These are phyloP conservation scores for Tardiomyces blankii DNA, from an alignment of 1,139 yeast species.

Conservation along the genomic window DNA sequence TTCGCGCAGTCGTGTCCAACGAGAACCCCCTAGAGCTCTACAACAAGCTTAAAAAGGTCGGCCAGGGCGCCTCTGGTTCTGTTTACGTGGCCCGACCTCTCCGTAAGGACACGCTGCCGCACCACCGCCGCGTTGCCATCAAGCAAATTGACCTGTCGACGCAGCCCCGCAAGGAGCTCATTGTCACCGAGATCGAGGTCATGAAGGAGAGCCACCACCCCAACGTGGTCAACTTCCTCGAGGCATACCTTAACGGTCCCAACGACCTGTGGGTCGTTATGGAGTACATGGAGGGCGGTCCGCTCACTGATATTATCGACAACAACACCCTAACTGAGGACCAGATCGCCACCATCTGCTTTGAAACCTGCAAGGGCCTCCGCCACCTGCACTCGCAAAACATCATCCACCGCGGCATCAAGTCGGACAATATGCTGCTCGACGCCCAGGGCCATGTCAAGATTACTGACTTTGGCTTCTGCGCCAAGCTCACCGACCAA, in stretches of 20 bases:
- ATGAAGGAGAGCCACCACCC: slow-evolving; percentile 89
- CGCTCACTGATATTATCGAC: slow-evolving; percentile 83
- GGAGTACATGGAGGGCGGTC: slow-evolving; percentile 94
- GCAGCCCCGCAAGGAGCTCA: slow-evolving; percentile 92
- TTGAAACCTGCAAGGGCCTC: slow-evolving; percentile 83
- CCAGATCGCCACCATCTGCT: slow-evolving; percentile 85
- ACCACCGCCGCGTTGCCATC: slow-evolving; percentile 47
- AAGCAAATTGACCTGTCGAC: slow-evolving; percentile 89
- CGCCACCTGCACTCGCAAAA: slow-evolving; percentile 85
- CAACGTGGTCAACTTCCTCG: slow-evolving; percentile 86
- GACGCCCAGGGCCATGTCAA: slow-evolving; percentile 85
- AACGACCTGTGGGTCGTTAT: slow-evolving; percentile 78
- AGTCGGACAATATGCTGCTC: slow-evolving; percentile 83
- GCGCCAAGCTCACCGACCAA: slow-evolving; percentile 91
- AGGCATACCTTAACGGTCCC: slow-evolving; percentile 53
- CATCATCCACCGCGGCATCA: slow-evolving; percentile 92
- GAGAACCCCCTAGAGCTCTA: slow-evolving; percentile 79
- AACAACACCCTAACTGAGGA: slow-evolving; percentile 65
- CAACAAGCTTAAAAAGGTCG: slow-evolving; percentile 86
- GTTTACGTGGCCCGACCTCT: slow-evolving; percentile 80
- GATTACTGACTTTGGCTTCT: slow-evolving; percentile 95
- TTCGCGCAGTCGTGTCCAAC: slow-evolving; percentile 72
- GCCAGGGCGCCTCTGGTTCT: slow-evolving; percentile 98
- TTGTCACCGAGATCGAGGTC: slow-evolving; percentile 84
- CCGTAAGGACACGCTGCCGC: slow-evolving; percentile 10